Evolutionary conservation across 1,284 basidiomycete genomes (phyloP), one percentile per base, ranked within the genome.

Genomic region (Ceratobasidium theobromae): DNA sequence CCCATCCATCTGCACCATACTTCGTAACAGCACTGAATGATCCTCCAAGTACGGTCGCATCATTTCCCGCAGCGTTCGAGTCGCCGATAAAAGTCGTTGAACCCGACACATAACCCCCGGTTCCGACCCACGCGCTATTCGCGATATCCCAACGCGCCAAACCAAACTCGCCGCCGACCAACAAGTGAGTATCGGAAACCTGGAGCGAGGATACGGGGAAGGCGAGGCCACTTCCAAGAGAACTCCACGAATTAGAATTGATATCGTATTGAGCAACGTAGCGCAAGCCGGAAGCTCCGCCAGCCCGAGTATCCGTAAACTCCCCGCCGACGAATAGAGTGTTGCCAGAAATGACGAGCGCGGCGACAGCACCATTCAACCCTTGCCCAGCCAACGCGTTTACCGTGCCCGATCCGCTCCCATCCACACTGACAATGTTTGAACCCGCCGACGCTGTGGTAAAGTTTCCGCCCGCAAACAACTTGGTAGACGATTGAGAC

Each of bases 101-200:
- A 23, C 94, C 95, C 58, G 84, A 79, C 33, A 93, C 72, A 72
- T 91, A 87, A 2, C 89, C 87, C 40, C 90, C 89, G 53, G 79
- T 81, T 69, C 86, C 85, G 49, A 83, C 80, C 94, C 94, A 97
- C 0, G 78, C 75, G 4, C 79, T 78, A 32, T 79, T 79, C 1
- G 77, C 76, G n/a, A 86, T 78, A 74, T 93, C 83, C 89, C 89
- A 97, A 0, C 82, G 77, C 0, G 91, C 93, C 66, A 93, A 84
- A 1, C 95, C 93, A 76, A 98, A 95, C 72, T 86, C 87, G 4
- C 93, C 94, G 0, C 84, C 83, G 1, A 94, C 81, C 49, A 88
- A 80, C 8, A 96, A 68, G 52, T 82, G 80, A 18, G 76, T 76
- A 53, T 82, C 76, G 25, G 77, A 75, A 35, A 89, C 73, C 16